These are phyloP conservation scores for Anthracocystis walkeri DNA, from an alignment of 1,284 basidiomycete genomes.

Conservation along the genomic window DNA sequence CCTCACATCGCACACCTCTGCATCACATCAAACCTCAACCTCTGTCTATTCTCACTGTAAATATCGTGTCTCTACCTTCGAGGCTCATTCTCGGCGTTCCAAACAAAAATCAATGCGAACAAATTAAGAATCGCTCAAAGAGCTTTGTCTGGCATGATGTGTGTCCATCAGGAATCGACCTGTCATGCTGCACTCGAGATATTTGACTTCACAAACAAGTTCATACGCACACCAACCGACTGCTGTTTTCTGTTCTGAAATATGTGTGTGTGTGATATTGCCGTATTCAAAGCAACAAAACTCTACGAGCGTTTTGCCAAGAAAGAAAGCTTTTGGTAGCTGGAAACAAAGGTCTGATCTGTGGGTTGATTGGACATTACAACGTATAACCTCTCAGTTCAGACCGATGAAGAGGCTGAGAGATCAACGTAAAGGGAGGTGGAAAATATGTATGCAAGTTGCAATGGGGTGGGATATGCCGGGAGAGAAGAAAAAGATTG, in stretches of 20 bases:
- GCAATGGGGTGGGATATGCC: constrained; percentile 18
- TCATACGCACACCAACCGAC: no score
- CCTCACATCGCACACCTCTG: no score
- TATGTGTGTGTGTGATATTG: constrained; percentile 25
- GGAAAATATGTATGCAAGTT: constrained; percentile 19
- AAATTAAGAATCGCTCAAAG: no score
- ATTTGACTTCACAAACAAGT: no score
- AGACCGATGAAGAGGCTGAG: constrained; percentile 32
- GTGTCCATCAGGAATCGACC: no score
- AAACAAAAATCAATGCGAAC: no score
- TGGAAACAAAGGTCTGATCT: constrained; percentile 26
- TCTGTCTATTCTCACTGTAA: no score
- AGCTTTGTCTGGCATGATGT: no score
- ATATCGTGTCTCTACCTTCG: no score
- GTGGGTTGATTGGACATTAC: constrained; percentile 26
- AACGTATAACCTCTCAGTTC: constrained; percentile 25
- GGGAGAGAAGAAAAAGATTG: constrained; percentile 4
- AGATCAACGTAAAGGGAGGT: constrained; percentile 17
- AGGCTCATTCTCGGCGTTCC: no score
- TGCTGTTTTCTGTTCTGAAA: constrained; percentile 18
- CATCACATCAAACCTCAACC: no score
- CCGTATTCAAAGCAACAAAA: constrained; percentile 2
- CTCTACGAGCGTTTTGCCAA: not conserved
- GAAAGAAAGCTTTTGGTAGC: constrained; percentile 31
- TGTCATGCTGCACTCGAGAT: no score